Conservation (phyloP, 225 moss, liverwort and hornwort species). For the Lunularia cruciata region DNA sequence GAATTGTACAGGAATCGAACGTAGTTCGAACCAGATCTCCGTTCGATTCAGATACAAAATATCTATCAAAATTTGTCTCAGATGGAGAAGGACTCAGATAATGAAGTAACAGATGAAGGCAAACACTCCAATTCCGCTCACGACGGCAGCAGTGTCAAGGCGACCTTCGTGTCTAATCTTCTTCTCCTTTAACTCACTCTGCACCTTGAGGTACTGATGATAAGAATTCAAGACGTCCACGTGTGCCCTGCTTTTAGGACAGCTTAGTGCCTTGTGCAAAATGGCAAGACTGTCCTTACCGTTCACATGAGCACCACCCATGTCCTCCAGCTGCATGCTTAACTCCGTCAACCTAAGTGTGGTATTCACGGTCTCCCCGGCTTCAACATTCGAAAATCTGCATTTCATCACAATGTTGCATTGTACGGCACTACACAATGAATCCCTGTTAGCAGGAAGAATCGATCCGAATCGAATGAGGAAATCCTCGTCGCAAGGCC, state of each 20-base stretch:
- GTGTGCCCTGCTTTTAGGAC: constrained; percentile 52
- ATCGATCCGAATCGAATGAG: constrained; percentile 75
- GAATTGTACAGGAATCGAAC: no score
- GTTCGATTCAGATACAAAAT: no score
- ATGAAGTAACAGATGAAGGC: constrained; percentile 45
- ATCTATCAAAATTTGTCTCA: no score
- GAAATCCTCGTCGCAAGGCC: constrained; percentile 65
- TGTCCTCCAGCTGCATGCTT: constrained; percentile 59
- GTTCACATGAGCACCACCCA: constrained; percentile 56
- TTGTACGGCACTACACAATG: constrained; percentile 44
- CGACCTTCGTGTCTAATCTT: constrained; percentile 48
- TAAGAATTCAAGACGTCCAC: constrained; percentile 47
- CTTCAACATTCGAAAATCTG: constrained; percentile 36
- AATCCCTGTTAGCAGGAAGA: constrained; percentile 49
- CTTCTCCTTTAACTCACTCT: constrained; percentile 51
- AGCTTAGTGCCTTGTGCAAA: constrained; percentile 47
- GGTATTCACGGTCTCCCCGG: constrained; percentile 36
- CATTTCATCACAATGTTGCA: constrained; percentile 85
- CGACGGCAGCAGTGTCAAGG: constrained; percentile 53
- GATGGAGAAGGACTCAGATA: constrained; percentile 8
- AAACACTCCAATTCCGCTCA: constrained; percentile 49
- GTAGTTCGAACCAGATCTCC: no score
- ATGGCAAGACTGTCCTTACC: constrained; percentile 57
- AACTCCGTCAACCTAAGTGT: constrained; percentile 61
- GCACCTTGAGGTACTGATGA: constrained; percentile 50